Base-by-base conservation (phyloP, 352 stramenopile species). In the Globisporangium middletonii region DNA sequence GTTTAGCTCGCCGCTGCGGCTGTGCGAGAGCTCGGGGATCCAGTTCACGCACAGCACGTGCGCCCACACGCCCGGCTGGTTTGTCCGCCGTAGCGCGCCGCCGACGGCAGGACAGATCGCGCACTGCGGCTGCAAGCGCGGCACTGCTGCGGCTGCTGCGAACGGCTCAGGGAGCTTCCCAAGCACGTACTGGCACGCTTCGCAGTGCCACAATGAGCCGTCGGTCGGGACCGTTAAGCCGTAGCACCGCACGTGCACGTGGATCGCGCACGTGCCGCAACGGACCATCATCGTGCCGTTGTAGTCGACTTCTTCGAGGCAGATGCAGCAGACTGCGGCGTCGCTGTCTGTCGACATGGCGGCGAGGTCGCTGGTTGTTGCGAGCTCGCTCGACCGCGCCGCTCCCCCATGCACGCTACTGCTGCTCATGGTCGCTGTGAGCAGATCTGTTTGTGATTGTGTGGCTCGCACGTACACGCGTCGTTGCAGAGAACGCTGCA, bases 1-100 rank as follows among this genome's bases (percentile, higher is more conserved):
- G 58, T 90, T 73, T 67, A 88, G 67, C 38, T 67, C 59, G 19
- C 78, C 82, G 0, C 65, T 55, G 13, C 88, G 62, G 26, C 77
- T 88, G 60, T 90, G 79, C 50, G 71, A 87, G 35, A 96, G 81
- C 68, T 96, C 88, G 2, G 88, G 88, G 45, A 95, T 84, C 88
- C 88, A 96, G 51, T 89, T 83, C 44, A 87, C 67, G 48, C 88
- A 96, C 53, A 93, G 65, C 30, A 95, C 75, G 65, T 96, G 88
- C 44, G 75, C 78, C 85, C 87, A 92, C 8, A 88, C 71, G 56
- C 73, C 69, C 8, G 57, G 56, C 55, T 90, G 72, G 30, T 57
- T 77, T 12, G 83, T 88, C 8, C 63, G 77, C 6, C 88, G 86
- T 62, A 95, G 57, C 9, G 83, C 84, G 18, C 88, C 88, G 38